Evolutionary conservation across 2,329 filamentous ascomycete species (phyloP).

Genomic region (Venturia asperata): DNA sequence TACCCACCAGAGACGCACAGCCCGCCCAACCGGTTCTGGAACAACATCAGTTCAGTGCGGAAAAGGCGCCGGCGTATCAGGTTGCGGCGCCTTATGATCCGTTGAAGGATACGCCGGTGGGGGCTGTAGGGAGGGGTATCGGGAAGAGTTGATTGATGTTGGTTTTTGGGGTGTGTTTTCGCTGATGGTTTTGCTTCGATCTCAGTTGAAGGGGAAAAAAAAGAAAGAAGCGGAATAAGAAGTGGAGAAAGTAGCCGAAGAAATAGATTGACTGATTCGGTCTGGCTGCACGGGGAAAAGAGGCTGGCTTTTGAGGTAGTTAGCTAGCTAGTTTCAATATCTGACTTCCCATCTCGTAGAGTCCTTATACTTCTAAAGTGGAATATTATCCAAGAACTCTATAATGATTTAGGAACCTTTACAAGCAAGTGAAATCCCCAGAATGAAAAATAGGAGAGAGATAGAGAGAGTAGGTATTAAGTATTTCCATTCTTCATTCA

Average conservation of each 20-base stretch:
- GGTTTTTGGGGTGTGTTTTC: background rate
- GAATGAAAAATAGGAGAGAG: too few species aligned
- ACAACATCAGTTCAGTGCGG: background rate
- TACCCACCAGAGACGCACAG: background rate
- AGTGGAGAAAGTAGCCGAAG: too few species aligned
- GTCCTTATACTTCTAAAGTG: too few species aligned
- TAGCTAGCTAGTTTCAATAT: background rate
- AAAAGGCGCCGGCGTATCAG: conserved; percentile 3
- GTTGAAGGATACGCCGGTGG: conserved; percentile 9
- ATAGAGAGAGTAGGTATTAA: too few species aligned
- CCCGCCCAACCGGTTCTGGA: conserved; percentile 5
- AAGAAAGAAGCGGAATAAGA: too few species aligned
- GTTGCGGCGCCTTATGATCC: conserved; percentile 16
- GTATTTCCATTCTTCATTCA: too few species aligned
- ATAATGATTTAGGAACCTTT: too few species aligned
- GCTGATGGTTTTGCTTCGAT: background rate
- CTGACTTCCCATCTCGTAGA: background rate
- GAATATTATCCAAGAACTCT: too few species aligned
- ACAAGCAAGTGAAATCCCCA: too few species aligned
- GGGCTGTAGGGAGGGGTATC: background rate
- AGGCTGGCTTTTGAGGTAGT: background rate
- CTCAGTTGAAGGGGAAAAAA: too few species aligned
- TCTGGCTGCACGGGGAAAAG: background rate
- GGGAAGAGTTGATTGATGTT: background rate
- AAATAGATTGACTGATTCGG: too few species aligned